Evolutionary conservation across 2,329 filamentous ascomycete species (phyloP), one percentile per base, ranked within the genome.

Genomic region (Metarhizium rileyi): DNA sequence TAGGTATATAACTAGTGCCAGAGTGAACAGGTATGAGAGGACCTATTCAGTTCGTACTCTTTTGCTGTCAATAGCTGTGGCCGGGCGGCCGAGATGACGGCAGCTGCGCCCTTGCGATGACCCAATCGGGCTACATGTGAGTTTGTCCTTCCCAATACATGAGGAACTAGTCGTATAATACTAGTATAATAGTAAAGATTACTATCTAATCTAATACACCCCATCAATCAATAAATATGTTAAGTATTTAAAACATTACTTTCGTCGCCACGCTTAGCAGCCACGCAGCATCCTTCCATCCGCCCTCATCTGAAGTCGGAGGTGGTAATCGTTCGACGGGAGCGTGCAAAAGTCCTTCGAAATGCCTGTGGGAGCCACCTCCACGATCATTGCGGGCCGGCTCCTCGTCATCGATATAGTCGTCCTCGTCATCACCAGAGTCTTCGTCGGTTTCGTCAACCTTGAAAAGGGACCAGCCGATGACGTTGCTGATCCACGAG

Each of bases 221-320:
- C n/a, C n/a, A n/a, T n/a, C n/a, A n/a, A n/a, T n/a, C n/a, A n/a
- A n/a, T n/a, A n/a, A n/a, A n/a, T n/a, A n/a, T n/a, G n/a, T n/a
- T n/a, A n/a, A n/a, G n/a, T n/a, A n/a, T n/a, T 69, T 65, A 81
- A 54, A 82, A 70, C 56, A 83, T 67, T 42, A 83, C 76, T 59
- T 80, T 82, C 25, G 76, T 75, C 10, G 81, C 82, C 54, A 86
- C 80, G 54, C 75, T 82, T 49, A 86, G 64, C 44, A 86, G 64
- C 83, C 82, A 86, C 16, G 80, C 80, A 25, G 81, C 82, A 63
- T 86, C 83, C 51, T 78, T 74, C 82, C 81, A 85, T 8, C 75
- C 76, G 16, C 78, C 80, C 41, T 78, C 74, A 47, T 83, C 74
- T 8, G 71, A 67, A 40, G 72, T 73, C 46, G 69, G 68, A 9